These are phyloP conservation scores for Musa acuminata DNA, from an alignment of 176 grass and related monocot genomes.

Conservation along the genomic window DNA sequence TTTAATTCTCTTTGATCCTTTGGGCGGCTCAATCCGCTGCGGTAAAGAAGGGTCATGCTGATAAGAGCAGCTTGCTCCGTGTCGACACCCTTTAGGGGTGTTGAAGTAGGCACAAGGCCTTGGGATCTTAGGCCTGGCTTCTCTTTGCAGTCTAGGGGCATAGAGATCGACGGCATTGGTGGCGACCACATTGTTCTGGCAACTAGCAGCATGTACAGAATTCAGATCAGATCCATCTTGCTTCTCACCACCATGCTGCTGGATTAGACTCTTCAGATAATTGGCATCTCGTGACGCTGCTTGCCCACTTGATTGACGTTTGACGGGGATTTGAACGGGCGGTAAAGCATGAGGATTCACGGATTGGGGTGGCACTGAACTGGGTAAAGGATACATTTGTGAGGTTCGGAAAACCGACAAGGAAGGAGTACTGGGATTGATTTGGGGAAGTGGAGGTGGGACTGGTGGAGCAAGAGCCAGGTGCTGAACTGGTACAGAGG, in stretches of 20 bases:
- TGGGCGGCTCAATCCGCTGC: conserved; percentile 37
- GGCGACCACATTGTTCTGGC: conserved; percentile 19
- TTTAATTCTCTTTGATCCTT: conserved; percentile 69
- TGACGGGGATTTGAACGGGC: not conserved
- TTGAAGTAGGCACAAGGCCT: conserved; percentile 80
- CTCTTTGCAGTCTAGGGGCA: conserved; percentile 21
- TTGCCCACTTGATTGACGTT: not conserved
- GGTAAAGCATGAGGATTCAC: not conserved
- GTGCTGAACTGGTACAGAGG: not conserved
- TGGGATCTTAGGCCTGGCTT: conserved; percentile 43
- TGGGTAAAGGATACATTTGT: conserved; percentile 13
- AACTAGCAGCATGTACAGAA: conserved; percentile 32
- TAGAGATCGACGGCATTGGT: conserved; percentile 22
- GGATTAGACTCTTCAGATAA: conserved; percentile 76
- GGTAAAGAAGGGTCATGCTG: conserved; percentile 51
- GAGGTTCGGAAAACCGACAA: not conserved
- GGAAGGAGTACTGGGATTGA: not conserved
- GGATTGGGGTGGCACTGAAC: conserved; percentile 1
- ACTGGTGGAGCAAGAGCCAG: not conserved
- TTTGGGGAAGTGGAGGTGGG: conserved; percentile 2
- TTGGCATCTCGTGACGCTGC: conserved; percentile 27
- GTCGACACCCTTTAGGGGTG: conserved; percentile 60
- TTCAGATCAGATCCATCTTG: conserved; percentile 32
- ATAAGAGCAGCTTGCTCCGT: conserved; percentile 72
- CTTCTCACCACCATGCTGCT: conserved; percentile 81